Base-by-base conservation (phyloP, 352 stramenopile species). In the Labyrinthula sp. region DNA sequence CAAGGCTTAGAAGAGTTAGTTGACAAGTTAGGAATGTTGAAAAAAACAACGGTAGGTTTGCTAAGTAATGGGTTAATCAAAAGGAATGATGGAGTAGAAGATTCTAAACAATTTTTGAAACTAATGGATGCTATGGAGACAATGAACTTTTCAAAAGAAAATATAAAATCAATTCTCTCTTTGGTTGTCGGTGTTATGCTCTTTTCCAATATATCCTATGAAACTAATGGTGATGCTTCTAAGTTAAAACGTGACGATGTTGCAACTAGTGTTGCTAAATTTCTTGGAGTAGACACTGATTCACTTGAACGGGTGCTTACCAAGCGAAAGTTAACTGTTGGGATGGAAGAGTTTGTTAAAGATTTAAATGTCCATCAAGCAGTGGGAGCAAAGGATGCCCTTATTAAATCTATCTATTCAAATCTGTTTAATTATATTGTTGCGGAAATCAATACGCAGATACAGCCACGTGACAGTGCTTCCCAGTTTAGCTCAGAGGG, bases 61-160 rank as follows among this genome's bases (percentile, higher is more conserved):
- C 35, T 52, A 5, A 18, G 43, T n/a, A 65, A 75, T 46, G 91
- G 84, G 52, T 92, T 79, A 48, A 50, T 71, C n/a, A 69, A 74
- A 38, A 70, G 82, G 18, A 50, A 50, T 20, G 70, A 75, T 33
- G 78, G 77, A 20, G 71, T 92, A 15, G 69, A 90, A 36, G 81
- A 93, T 46, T 63, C 58, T 6, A 66, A 74, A 30, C 73, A 92
- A 48, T 93, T 62, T 27, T 26, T 58, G 28, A 52, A 48, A 7
- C 64, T 52, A 35, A 45, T 31, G 43, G 36, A 52, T 18, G 43
- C 43, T 22, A 52, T 73, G 34, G 47, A 57, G 8, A 70, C 72
- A 39, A 82, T 92, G 64, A 75, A 74, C 9, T 87, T 92, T 36
- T 35, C 62, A 3, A 65, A 76, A 5, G 69, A 80, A 2, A 75